A percentile compares a stretch with the other conserved stretches of the same genome.
These are phyloP conservation scores for Pleurotus djamor DNA, from an alignment of 768 basidiomycete species.

Conservation along the genomic window DNA sequence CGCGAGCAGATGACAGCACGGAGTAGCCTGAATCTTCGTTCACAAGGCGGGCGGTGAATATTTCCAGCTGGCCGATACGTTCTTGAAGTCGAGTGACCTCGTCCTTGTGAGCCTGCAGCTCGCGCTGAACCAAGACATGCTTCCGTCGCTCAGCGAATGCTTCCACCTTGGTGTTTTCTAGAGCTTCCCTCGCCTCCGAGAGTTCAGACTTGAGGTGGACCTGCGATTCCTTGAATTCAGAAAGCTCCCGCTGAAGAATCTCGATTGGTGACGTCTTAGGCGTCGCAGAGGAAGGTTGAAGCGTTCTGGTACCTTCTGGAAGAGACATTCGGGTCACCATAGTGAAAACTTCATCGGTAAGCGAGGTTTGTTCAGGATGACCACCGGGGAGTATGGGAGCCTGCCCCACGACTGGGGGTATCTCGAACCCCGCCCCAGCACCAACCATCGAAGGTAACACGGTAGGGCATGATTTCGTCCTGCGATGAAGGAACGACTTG, in stretches of 20 bases:
- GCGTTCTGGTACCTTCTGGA: neutral
- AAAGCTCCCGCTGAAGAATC: constrained; percentile 25
- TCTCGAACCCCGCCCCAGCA: neutral
- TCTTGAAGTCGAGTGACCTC: constrained; percentile 20
- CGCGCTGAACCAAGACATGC: constrained; percentile 17
- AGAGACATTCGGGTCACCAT: neutral
- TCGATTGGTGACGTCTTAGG: constrained; percentile 11
- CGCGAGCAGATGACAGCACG: constrained; percentile 26
- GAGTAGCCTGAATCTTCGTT: constrained; percentile 30
- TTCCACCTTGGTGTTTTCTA: constrained; percentile 21
- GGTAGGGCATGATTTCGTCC: constrained; percentile 42
- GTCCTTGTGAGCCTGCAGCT: constrained; percentile 21
- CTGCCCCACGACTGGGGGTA: neutral
- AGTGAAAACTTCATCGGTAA: neutral
- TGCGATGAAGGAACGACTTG: constrained; percentile 37
- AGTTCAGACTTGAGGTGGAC: neutral
- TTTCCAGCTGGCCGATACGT: constrained; percentile 25
- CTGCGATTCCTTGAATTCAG: constrained; percentile 15
- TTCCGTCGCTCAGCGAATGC: constrained; percentile 24
- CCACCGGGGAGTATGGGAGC: neutral
- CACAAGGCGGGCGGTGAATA: constrained; percentile 33
- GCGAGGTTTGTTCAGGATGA: neutral
- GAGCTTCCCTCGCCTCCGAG: constrained; percentile 20
- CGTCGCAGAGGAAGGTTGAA: neutral
- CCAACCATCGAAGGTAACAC: constrained; percentile 20